These are phyloP conservation scores for Clonostachys solani DNA, from an alignment of 2,329 filamentous ascomycete species.

Conservation along the genomic window DNA sequence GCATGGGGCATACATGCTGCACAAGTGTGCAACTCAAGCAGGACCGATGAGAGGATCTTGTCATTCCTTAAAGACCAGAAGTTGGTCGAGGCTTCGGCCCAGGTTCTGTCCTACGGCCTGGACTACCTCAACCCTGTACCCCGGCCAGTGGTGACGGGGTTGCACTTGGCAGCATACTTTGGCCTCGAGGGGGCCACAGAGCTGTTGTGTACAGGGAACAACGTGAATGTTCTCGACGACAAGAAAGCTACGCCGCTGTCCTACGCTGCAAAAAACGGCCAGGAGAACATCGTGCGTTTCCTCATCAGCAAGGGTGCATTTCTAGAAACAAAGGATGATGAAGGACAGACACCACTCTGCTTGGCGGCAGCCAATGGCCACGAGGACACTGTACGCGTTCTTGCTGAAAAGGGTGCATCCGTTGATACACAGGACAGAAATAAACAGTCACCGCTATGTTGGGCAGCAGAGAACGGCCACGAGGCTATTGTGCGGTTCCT, in stretches of 20 bases:
- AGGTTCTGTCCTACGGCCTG: too few species aligned
- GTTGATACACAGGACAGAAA: neutral
- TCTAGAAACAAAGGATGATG: constrained; percentile 1
- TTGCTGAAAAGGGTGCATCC: neutral
- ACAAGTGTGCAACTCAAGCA: too few species aligned
- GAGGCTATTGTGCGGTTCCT: constrained; percentile 2
- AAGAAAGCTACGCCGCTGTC: neutral
- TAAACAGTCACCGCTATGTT: constrained; percentile 2
- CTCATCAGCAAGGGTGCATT: constrained; percentile 9
- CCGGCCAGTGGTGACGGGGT: neutral
- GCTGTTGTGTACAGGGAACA: too few species aligned
- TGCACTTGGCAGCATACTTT: constrained; percentile 1
- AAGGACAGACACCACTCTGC: neutral
- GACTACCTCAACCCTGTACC: too few species aligned
- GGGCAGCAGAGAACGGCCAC: neutral
- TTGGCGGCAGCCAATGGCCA: neutral
- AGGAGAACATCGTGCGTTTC: neutral
- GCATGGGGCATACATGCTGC: neutral
- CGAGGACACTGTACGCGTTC: neutral
- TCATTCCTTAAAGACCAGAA: neutral
- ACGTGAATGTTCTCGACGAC: neutral
- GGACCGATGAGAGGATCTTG: neutral
- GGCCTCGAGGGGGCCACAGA: too few species aligned
- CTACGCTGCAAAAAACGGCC: neutral
- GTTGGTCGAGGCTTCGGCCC: too few species aligned